Conservation (phyloP, 2,329 filamentous ascomycete genomes). For the Trichoderma endophyticum region DNA sequence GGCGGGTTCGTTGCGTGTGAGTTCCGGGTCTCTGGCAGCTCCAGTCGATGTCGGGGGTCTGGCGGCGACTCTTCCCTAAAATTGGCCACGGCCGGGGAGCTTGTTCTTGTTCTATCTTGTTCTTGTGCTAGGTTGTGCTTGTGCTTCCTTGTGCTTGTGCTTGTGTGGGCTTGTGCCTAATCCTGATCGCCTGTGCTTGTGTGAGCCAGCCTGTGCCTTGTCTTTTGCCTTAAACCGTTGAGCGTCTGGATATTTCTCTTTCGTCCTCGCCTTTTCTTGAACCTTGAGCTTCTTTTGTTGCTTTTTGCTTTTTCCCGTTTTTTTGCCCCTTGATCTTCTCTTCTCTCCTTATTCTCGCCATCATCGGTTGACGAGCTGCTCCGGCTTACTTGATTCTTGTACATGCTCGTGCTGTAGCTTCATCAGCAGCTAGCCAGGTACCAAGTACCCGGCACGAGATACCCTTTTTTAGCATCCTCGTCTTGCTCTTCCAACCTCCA, state of each 20-base stretch:
- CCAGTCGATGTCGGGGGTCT: background rate
- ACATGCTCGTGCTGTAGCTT: background rate
- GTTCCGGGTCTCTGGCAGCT: constrained; percentile 6
- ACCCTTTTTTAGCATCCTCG: constrained; percentile 6
- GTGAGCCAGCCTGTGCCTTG: background rate
- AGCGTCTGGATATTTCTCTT: background rate
- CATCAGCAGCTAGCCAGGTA: background rate
- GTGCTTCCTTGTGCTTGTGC: background rate
- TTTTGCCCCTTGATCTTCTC: background rate
- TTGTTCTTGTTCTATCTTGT: background rate
- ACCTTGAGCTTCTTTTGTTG: background rate
- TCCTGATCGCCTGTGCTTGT: background rate
- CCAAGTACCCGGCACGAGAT: constrained; percentile 1
- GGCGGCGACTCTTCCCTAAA: constrained; percentile 8
- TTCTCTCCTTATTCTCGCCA: background rate
- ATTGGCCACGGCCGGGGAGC: constrained; percentile 3
- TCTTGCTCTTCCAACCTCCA: background rate
- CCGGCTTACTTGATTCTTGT: background rate
- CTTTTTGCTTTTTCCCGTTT: background rate
- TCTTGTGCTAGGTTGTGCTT: background rate
- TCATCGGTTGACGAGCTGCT: background rate
- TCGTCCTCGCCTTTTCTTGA: background rate
- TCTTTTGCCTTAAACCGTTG: background rate
- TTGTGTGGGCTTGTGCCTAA: background rate
- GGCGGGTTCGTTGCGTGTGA: constrained; percentile 6